Evolutionary conservation across 2,329 filamentous ascomycete genomes (phyloP), one percentile per base, ranked within the genome.

Genomic region (Cladosporium oxysporum): DNA sequence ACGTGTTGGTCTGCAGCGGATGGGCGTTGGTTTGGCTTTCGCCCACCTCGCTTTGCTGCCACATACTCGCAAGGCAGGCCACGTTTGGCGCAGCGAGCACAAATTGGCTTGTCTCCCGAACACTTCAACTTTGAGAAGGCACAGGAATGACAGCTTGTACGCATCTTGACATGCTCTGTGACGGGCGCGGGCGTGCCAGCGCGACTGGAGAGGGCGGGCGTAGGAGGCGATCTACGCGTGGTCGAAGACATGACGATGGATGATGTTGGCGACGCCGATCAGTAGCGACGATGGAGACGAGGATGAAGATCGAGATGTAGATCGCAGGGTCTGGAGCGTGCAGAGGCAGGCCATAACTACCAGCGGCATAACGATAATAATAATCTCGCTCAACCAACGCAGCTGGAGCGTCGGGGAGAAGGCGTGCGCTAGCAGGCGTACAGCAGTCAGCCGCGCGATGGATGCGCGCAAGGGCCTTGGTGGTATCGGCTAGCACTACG

Each of bases 61-160:
- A 76, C 67, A 67, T 78, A 79, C 47, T 76, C 68, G 66, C 77
- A 79, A 6, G 65, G 44, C 12, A 72, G 66, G 29, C 70, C 71
- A 55, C 74, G 69, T 47, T 71, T 74, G 37, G 67, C 66, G 68
- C 78, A 79, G 61, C 77, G 72, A 6, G 73, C 71, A 60, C 78
- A 79, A 44, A 71, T 71, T 37, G 77, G 77, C 59, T 76, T 77
- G 63, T 77, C 74, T 58, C 76, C 74, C 64, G 66, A 58, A 66
- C 76, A 76, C 69, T 73, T 75, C 53, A 80, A 69, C 69, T 80
- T 79, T 23, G 78, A 78, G 18, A 66, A 65, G 5, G 77, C 76
- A 68, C 77, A 79, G 47, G 72, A 71, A n/a, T 76, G 71, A 66
- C 78, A 80, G 65, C 77, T 79, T 53, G 78, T 75, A 33, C 78